These are phyloP conservation scores for Nicotiana noctiflora DNA, from an alignment of 257 asterid species.

Conservation along the genomic window DNA sequence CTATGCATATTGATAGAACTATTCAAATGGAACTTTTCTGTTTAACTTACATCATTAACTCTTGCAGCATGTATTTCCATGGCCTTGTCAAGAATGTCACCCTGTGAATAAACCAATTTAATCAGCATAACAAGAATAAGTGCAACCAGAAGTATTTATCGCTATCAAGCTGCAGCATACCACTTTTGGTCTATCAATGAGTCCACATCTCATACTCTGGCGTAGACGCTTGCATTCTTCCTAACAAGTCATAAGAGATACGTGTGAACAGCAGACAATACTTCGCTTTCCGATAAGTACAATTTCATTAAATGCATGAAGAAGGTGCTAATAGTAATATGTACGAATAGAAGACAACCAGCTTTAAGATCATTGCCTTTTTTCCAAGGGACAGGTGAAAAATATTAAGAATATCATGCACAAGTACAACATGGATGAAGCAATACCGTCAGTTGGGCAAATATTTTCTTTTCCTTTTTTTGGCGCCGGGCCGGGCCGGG, in stretches of 20 bases:
- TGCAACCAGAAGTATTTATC: background rate
- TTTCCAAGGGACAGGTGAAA: background rate
- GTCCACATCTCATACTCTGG: conserved; percentile 95
- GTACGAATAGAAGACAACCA: background rate
- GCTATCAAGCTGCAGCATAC: conserved; percentile 28
- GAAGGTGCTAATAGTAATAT: conserved; percentile 1
- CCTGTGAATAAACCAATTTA: conserved; percentile 43
- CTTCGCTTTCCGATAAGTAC: background rate
- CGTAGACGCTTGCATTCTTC: conserved; percentile 99
- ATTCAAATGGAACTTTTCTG: background rate
- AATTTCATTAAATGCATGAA: background rate
- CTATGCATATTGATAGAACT: background rate
- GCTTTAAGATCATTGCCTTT: background rate
- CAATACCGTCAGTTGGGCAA: background rate
- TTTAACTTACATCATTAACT: conserved; percentile 78
- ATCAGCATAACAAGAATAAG: conserved; percentile 6
- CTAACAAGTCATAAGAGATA: conserved; percentile 32
- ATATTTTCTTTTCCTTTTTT: background rate
- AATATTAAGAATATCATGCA: background rate
- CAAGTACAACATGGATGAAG: background rate
- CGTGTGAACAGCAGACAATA: background rate
- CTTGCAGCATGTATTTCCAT: conserved; percentile 80
- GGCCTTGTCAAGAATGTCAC: conserved; percentile 97
- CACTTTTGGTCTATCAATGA: conserved; percentile 85
- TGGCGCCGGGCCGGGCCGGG: background rate